Percentiles rank a stretch among this genome's conserved stretches.
Conservation (phyloP, 2,329 filamentous ascomycete species). For the Epichloe coenophiala region DNA sequence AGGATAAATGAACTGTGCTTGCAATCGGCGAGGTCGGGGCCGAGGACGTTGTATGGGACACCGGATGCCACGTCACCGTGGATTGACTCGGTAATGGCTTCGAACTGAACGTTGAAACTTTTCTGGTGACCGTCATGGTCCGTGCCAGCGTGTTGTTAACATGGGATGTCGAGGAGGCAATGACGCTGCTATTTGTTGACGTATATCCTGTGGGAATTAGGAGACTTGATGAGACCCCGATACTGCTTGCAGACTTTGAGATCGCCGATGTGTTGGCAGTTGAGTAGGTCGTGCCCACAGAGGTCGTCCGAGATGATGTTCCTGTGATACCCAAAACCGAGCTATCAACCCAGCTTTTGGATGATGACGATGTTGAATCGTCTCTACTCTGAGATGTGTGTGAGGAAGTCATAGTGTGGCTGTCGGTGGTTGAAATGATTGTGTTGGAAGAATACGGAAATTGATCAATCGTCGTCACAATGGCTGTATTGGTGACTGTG, state of each 20-base stretch:
- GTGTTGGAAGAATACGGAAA: not conserved
- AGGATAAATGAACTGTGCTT: not conserved
- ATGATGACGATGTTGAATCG: not conserved
- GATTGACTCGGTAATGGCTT: not conserved
- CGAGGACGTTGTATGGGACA: not conserved
- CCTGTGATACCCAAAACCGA: constrained; percentile 6
- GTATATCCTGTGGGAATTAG: not conserved
- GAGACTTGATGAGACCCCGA: not conserved
- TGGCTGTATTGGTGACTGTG: not conserved
- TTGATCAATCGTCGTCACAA: not conserved
- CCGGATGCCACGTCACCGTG: not conserved
- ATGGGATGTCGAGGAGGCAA: not conserved
- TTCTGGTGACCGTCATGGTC: not conserved
- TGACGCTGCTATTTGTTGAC: not conserved
- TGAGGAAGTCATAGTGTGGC: not conserved
- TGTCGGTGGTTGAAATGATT: not conserved
- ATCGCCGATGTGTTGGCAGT: not conserved
- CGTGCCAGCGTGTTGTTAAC: not conserved
- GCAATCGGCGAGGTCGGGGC: not conserved
- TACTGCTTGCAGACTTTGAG: not conserved
- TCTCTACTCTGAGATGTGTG: not conserved
- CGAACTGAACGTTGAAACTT: not conserved
- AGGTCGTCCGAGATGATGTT: not conserved
- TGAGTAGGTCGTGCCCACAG: not conserved
- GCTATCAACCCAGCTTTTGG: not conserved